phyloP scores from a whole-genome alignment of 208 protist species.

The Crithidia bombi region DNA sequence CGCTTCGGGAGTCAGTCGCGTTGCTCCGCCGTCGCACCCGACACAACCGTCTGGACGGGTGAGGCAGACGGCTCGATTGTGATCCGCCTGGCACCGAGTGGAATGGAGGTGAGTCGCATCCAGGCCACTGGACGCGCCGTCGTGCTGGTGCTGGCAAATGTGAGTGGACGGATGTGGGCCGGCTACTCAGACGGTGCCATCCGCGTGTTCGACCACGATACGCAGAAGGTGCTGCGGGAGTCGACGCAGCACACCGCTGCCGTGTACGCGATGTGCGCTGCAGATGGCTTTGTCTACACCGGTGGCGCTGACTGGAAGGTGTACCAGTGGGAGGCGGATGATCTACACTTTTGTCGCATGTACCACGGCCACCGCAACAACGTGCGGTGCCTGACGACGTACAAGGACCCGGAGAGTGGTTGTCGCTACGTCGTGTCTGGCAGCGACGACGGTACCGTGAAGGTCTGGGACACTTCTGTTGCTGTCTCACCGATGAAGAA shows the following conservation, averaged over 20 bases:
- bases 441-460: conserved; percentile 69
- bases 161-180: conserved; percentile 53
- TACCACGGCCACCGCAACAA: conserved; percentile 66
- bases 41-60: conserved; percentile 68
- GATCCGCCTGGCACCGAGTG: conserved; percentile 46
- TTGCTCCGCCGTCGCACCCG: conserved; percentile 53
- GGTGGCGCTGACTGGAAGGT: conserved; percentile 79
- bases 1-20: conserved; percentile 51
- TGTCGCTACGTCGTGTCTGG: conserved; percentile 54
- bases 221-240: conserved; percentile 37
- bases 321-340: conserved; percentile 61
- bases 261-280: conserved; percentile 50
- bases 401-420: conserved; percentile 38
- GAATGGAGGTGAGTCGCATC: conserved; percentile 44
- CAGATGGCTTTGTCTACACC: conserved; percentile 60
- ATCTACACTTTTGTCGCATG: conserved; percentile 60
- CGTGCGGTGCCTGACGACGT: conserved; percentile 56
- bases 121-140: conserved; percentile 22
- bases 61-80: conserved; percentile 62
- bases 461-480: conserved; percentile 52
- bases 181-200: conserved; percentile 71
- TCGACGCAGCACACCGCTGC: conserved; percentile 65
- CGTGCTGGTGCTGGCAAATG: conserved; percentile 36
- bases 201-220: conserved; percentile 43
- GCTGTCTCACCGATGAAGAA: conserved; percentile 12